Conservation (phyloP, 1,139 yeast species). For the Pichia sp. region DNA sequence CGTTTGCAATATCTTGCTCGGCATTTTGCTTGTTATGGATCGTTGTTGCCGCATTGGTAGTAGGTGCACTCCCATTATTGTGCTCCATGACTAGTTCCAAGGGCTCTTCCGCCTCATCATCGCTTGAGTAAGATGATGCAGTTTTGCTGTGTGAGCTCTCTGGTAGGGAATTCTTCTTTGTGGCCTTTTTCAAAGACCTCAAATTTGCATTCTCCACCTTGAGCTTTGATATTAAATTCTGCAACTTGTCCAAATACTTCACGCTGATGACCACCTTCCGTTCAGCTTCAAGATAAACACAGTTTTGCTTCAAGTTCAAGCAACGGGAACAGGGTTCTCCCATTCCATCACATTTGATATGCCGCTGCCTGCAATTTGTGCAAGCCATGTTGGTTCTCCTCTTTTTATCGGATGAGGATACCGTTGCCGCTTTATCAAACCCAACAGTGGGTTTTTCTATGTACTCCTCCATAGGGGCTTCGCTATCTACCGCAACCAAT, state of each 20-base stretch:
- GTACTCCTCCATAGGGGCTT: not conserved
- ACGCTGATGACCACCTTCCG: conserved; percentile 73
- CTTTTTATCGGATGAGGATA: conserved; percentile 4
- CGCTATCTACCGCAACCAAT: not conserved
- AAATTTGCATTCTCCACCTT: conserved; percentile 53
- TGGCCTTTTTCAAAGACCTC: conserved; percentile 41
- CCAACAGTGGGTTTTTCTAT: not conserved
- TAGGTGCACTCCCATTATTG: not conserved
- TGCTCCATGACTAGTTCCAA: not conserved
- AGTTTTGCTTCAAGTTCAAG: conserved; percentile 49
- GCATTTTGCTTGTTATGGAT: not conserved
- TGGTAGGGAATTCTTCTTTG: not conserved
- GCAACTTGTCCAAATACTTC: conserved; percentile 65
- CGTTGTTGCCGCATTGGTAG: not conserved
- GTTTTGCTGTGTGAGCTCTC: not conserved
- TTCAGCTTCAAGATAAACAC: conserved; percentile 76
- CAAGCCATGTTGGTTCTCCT: conserved; percentile 37
- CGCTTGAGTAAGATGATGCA: not conserved
- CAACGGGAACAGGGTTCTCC: conserved; percentile 75
- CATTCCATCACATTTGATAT: conserved; percentile 70
- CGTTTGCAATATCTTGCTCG: not conserved
- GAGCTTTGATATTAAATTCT: conserved; percentile 52
- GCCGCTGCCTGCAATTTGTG: conserved; percentile 68
- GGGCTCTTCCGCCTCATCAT: not conserved
- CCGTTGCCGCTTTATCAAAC: not conserved